Conservation (phyloP, 2,329 filamentous ascomycete genomes). For the Lecanicillium sp. region DNA sequence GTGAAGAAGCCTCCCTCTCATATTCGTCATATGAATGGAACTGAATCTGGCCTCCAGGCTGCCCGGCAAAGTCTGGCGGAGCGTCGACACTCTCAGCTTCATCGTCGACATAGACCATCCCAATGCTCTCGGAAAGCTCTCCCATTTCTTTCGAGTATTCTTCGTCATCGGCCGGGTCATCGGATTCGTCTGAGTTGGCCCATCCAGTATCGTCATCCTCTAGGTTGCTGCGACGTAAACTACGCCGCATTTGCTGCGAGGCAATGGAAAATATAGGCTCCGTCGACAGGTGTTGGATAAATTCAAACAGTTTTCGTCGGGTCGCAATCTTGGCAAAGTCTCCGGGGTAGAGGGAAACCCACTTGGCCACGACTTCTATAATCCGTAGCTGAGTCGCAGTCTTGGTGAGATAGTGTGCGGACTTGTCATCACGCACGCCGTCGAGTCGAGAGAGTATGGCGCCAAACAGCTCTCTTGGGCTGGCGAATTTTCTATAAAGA, state of each 20-base stretch:
- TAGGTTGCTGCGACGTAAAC: constrained; percentile 61
- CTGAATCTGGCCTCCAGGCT: constrained; percentile 40
- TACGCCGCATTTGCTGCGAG: constrained; percentile 74
- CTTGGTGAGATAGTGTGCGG: constrained; percentile 62
- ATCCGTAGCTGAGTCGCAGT: constrained; percentile 77
- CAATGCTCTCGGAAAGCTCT: constrained; percentile 32
- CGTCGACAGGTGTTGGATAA: constrained; percentile 65
- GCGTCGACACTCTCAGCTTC: constrained; percentile 34
- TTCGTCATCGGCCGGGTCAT: constrained; percentile 25
- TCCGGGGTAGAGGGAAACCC: constrained; percentile 83
- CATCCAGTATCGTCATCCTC: constrained; percentile 91
- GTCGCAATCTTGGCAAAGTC: constrained; percentile 81
- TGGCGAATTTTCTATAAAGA: constrained; percentile 86
- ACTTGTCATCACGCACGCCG: constrained; percentile 55
- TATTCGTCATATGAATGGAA: constrained; percentile 69
- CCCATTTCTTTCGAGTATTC: constrained; percentile 30
- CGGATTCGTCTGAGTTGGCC: constrained; percentile 67
- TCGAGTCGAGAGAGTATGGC: constrained; percentile 74
- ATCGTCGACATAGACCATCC: constrained; percentile 40
- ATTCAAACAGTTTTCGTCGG: constrained; percentile 61
- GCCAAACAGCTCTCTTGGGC: constrained; percentile 68
- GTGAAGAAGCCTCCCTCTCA: constrained; percentile 63
- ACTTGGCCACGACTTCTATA: constrained; percentile 76
- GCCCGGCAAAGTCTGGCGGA: constrained; percentile 31
- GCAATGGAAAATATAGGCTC: constrained; percentile 79